phyloP scores from a whole-genome alignment of 345 rosid species.

The Limnanthes douglasii region DNA sequence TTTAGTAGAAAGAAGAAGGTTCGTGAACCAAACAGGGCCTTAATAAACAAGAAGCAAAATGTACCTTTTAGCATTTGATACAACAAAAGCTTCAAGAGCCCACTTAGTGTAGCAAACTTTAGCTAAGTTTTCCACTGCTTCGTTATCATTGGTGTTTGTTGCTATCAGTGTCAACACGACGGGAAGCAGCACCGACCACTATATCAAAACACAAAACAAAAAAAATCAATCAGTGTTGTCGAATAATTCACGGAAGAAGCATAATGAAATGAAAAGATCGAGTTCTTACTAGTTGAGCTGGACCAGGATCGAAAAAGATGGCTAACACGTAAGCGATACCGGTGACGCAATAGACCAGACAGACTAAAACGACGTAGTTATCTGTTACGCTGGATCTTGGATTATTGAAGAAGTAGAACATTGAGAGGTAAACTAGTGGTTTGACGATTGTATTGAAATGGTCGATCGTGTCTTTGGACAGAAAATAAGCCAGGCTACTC shows the following conservation, averaged over 20 bases:
- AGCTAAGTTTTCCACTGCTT: conserved; percentile 20
- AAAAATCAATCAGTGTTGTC: neutral
- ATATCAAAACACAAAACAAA: conserved; percentile 10
- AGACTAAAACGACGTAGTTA: conserved; percentile 61
- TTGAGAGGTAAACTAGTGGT: conserved; percentile 83
- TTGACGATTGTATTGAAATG: conserved; percentile 78
- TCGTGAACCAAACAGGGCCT: neutral
- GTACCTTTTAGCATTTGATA: conserved; percentile 88
- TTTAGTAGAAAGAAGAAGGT: conserved; percentile 6
- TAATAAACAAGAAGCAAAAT: neutral
- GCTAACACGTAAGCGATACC: conserved; percentile 84
- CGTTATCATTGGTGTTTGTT: conserved; percentile 23
- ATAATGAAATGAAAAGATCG: no score
- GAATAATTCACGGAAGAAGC: no score
- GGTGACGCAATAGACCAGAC: conserved; percentile 88
- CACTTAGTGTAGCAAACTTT: conserved; percentile 72
- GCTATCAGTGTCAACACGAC: conserved; percentile 90
- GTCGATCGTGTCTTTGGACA: conserved; percentile 84
- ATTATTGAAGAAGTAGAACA: conserved; percentile 98
- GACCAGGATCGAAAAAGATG: conserved; percentile 68
- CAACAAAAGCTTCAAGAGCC: conserved; percentile 95
- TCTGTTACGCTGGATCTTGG: conserved; percentile 69
- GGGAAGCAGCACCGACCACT: conserved; percentile 99
- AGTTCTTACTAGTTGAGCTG: conserved; percentile 84
- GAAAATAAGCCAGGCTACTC: conserved; percentile 87